phyloP scores from a whole-genome alignment of 371 early-diverging fungal species.

The Phascolomyces articulosus region DNA sequence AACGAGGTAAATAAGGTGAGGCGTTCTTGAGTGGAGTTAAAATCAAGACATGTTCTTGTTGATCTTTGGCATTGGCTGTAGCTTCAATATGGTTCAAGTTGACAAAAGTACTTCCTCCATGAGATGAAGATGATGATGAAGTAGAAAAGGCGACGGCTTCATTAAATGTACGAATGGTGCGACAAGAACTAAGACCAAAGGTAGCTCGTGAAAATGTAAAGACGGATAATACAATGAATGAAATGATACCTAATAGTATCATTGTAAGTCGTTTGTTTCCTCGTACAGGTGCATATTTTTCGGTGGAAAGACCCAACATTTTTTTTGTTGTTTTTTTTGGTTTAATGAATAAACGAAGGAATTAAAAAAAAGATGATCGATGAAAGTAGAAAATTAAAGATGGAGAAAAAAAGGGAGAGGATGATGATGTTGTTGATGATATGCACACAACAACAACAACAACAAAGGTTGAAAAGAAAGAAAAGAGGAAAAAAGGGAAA shows the following conservation, averaged over 20 bases:
- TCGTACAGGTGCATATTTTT: conserved; percentile 36
- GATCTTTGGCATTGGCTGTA: conserved; percentile 24
- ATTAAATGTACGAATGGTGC: conserved; percentile 35
- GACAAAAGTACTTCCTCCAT: conserved; percentile 17
- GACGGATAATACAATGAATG: conserved; percentile 33
- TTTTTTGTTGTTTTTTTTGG: background rate
- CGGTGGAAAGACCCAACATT: conserved; percentile 23
- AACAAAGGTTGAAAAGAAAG: conserved; percentile 4
- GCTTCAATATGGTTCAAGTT: conserved; percentile 24
- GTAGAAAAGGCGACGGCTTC: conserved; percentile 33
- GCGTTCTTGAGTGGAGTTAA: conserved; percentile 64
- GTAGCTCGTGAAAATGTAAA: conserved; percentile 36
- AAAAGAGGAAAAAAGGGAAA: background rate
- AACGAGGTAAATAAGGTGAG: conserved; percentile 53
- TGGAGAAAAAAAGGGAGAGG: conserved; percentile 3
- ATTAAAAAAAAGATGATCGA: background rate
- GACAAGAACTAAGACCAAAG: conserved; percentile 26
- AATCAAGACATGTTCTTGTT: conserved; percentile 47
- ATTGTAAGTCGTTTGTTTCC: conserved; percentile 38
- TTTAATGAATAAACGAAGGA: background rate
- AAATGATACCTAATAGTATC: conserved; percentile 28
- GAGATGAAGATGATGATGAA: background rate
- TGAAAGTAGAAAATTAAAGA: conserved; percentile 6
- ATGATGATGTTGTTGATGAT: background rate
- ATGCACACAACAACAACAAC: no score